Evolutionary conservation across 768 basidiomycete genomes (phyloP).

Genomic region (Naematelia encephala): DNA sequence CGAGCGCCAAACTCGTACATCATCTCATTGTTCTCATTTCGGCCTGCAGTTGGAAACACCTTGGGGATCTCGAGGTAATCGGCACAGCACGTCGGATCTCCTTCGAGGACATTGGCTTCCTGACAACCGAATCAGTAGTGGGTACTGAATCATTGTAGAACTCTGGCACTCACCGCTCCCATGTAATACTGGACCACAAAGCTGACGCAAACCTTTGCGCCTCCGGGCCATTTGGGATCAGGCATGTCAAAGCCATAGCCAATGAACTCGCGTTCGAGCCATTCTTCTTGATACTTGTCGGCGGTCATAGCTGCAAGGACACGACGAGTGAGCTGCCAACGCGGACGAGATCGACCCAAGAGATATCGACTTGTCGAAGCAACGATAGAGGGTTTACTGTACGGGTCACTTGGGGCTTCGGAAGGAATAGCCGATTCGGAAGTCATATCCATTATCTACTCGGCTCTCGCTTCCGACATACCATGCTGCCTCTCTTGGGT

Average conservation of each 20-base stretch:
- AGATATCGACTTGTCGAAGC: too few species aligned
- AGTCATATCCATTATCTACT: slow-evolving; percentile 2
- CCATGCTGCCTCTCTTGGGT: too few species aligned
- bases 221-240: slow-evolving; percentile 29
- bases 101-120: slow-evolving; percentile 16
- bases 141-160: not conserved
- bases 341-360: too few species aligned
- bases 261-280: slow-evolving; percentile 32
- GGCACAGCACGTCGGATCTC: slow-evolving; percentile 11
- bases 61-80: slow-evolving; percentile 27
- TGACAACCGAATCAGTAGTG: not conserved
- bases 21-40: slow-evolving; percentile 20
- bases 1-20: slow-evolving; percentile 29
- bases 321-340: too few species aligned
- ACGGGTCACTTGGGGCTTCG: too few species aligned
- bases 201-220: slow-evolving; percentile 26
- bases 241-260: slow-evolving; percentile 25
- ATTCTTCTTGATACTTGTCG: slow-evolving; percentile 18
- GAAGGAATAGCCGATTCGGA: not conserved
- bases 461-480: too few species aligned
- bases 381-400: too few species aligned
- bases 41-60: not conserved
- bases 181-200: slow-evolving; percentile 29
- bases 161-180: slow-evolving; percentile 21
- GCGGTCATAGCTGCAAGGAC: slow-evolving; percentile 4